Base-by-base conservation (phyloP, 1,139 yeast species). In the Saccharomyces hybrid region DNA sequence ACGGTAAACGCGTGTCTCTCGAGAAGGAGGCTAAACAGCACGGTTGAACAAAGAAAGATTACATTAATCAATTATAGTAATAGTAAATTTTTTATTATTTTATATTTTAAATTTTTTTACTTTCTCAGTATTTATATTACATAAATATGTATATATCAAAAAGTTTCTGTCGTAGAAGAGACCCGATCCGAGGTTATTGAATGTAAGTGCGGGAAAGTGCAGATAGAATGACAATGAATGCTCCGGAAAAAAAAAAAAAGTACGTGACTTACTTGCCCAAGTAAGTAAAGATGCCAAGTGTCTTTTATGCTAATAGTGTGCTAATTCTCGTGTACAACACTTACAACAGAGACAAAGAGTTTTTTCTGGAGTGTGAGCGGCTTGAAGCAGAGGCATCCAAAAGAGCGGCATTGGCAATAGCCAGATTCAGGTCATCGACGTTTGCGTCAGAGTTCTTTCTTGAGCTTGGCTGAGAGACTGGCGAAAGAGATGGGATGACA, bases 401-500 rank as follows among this genome's bases (percentile, higher is more conserved):
- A 27, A 46, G 50, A 31, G 54, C 32, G 13, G 31, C 54, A 9
- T 34, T 16, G 16, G 48, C 51, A 8, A 32, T 54, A 53, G 42
- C 57, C 60, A n/a, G 57, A 25, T 27, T 49, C 53, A 58, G 48
- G 25, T 55, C 61, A 8, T 52, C 52, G 16, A 56, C 58, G 54
- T 57, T 55, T 16, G 62, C 64, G 46, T 58, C 57, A 13, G 67
- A 64, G 58, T 63, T 63, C 49, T 62, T 63, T 60, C 69, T 65
- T 38, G 68, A 58, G 13, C 60, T 46, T 34, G 67, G 61, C 49
- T 62, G 63, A 29, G 84, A 73, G 6, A 77, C 78, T 46, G 88
- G 88, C 2, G 88, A 82, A 51, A 83, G 77, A 57, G 80, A 72
- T 61, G 85, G 84, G 64, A 84, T 82, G 49, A 84, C 76, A 65